Evolutionary conservation across 23 red algal species (phyloP).

Genomic region (Agarophyton chilense): DNA sequence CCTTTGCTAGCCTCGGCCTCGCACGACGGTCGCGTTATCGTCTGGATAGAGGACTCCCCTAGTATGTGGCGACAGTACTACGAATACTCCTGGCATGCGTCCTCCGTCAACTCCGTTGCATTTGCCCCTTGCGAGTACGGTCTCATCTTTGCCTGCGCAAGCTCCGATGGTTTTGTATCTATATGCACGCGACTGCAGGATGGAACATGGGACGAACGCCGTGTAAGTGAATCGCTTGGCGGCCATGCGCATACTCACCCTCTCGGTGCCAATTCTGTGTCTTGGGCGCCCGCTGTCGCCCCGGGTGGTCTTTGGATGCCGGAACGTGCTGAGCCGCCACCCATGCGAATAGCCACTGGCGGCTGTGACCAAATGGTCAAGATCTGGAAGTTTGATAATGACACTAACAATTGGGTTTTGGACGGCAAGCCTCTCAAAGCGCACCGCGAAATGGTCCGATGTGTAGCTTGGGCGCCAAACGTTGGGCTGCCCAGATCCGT

Average conservation of each 20-base stretch:
- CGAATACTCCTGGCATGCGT: slow-evolving; percentile 84
- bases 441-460: slow-evolving; percentile 95
- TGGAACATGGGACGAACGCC: slow-evolving; percentile 87
- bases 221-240: slow-evolving; percentile 74
- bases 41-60: slow-evolving; percentile 82
- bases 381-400: slow-evolving; percentile 64
- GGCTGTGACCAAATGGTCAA: slow-evolving; percentile 94
- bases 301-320: slow-evolving; percentile 74
- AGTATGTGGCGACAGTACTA: slow-evolving; percentile 83
- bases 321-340: slow-evolving; percentile 70
- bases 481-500: slow-evolving; percentile 63
- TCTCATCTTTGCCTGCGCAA: slow-evolving; percentile 90
- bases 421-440: slow-evolving; percentile 72
- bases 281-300: slow-evolving; percentile 85
- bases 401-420: slow-evolving; percentile 60
- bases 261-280: slow-evolving; percentile 88
- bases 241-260: slow-evolving; percentile 81
- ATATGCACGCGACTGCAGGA: slow-evolving; percentile 84
- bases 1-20: slow-evolving; percentile 87
- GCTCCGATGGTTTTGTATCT: slow-evolving; percentile 94
- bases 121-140: slow-evolving; percentile 96
- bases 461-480: slow-evolving; percentile 93
- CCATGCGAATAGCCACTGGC: slow-evolving; percentile 88
- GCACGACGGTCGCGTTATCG: slow-evolving; percentile 87
- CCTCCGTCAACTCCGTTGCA: slow-evolving; percentile 92